These are phyloP conservation scores for Boletus vermiculosoides DNA, from an alignment of 768 basidiomycete species.

Conservation along the genomic window DNA sequence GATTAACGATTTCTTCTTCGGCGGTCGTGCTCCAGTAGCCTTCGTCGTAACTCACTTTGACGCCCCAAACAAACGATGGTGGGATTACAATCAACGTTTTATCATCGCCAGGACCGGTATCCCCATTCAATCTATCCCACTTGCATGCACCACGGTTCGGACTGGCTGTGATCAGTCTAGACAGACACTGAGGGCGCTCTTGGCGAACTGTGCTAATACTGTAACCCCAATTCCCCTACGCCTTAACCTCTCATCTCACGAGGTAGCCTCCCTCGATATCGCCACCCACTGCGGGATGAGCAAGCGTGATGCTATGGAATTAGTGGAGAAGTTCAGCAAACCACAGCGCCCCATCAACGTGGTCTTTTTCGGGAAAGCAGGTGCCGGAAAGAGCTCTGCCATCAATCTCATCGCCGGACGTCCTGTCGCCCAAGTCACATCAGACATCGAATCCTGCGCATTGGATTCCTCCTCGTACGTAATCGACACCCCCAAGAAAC, in stretches of 20 bases:
- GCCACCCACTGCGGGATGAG: background rate
- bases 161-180: background rate
- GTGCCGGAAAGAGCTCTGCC: conserved; percentile 33
- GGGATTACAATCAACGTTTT: conserved; percentile 26
- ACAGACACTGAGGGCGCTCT: background rate
- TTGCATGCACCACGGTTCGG: background rate
- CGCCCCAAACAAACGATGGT: conserved; percentile 31
- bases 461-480: background rate
- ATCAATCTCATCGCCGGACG: background rate
- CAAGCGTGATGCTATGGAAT: background rate
- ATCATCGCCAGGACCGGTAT: background rate
- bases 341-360: conserved; percentile 19
- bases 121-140: background rate
- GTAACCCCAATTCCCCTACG: background rate
- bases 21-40: conserved; percentile 30
- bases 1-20: conserved; percentile 35
- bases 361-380: conserved; percentile 35
- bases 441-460: background rate
- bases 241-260: background rate
- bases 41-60: conserved; percentile 36
- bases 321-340: background rate
- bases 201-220: background rate
- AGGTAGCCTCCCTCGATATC: background rate
- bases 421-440: background rate
- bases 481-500: background rate